Conservation (phyloP, 495 filamentous ascomycete genomes). For the Trypethelium eluteriae region DNA sequence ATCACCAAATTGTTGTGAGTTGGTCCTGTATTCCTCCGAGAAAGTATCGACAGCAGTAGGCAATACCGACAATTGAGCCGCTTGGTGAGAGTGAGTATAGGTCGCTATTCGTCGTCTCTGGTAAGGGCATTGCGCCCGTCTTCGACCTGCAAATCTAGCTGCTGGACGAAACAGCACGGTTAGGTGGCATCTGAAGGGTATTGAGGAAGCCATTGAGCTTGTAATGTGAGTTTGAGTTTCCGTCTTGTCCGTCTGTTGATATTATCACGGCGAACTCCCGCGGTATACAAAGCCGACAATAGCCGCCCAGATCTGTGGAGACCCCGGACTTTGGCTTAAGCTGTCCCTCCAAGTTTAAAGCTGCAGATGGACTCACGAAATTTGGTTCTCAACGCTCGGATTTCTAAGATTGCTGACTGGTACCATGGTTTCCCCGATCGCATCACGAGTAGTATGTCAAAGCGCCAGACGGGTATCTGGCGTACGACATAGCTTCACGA, state of each 20-base stretch:
- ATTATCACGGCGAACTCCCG: background rate
- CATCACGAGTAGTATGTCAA: background rate
- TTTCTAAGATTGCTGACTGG: background rate
- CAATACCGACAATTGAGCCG: slow-evolving; percentile 65
- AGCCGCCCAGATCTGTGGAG: background rate
- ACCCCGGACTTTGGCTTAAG: background rate
- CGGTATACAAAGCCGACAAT: background rate
- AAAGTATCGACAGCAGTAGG: slow-evolving; percentile 67
- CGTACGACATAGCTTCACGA: slow-evolving; percentile 5
- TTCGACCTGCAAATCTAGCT: background rate
- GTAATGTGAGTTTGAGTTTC: background rate
- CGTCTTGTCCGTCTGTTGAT: background rate
- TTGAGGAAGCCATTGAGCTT: background rate
- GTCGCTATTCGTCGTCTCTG: slow-evolving; percentile 33
- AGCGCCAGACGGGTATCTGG: background rate
- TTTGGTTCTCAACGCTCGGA: background rate
- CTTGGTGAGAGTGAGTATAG: slow-evolving; percentile 42
- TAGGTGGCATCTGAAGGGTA: background rate
- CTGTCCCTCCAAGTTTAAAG: background rate
- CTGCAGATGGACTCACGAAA: background rate
- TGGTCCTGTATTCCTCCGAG: slow-evolving; percentile 73
- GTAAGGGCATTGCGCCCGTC: background rate
- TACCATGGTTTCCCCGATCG: background rate
- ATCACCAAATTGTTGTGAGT: slow-evolving; percentile 68
- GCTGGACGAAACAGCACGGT: background rate